These are phyloP conservation scores for Torulaspora delbrueckii DNA, from an alignment of 805 yeast genomes.

Conservation along the genomic window DNA sequence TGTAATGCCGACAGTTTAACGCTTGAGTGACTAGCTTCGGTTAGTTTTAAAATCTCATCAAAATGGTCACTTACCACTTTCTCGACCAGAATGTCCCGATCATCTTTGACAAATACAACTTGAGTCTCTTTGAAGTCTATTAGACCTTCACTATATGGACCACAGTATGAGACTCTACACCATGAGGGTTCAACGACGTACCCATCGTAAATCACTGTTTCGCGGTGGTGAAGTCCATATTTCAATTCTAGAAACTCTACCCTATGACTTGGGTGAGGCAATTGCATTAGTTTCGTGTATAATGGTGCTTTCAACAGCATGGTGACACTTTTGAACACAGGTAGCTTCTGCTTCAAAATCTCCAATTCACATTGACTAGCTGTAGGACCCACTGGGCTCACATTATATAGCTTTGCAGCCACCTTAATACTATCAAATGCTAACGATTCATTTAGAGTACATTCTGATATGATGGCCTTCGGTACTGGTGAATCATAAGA, in stretches of 20 bases:
- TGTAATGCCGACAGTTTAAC: conserved; percentile 14
- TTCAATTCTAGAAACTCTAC: conserved; percentile 23
- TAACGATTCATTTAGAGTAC: conserved; percentile 10
- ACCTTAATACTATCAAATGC: conserved; percentile 14
- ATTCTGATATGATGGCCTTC: conserved; percentile 3
- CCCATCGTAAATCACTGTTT: conserved; percentile 18
- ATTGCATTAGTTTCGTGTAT: conserved; percentile 20
- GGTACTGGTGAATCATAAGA: conserved; percentile 7
- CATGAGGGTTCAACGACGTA: conserved; percentile 15
- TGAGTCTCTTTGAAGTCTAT: conserved; percentile 21
- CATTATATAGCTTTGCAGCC: conserved; percentile 10
- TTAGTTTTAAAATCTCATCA: conserved; percentile 1
- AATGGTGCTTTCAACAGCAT: conserved; percentile 16
- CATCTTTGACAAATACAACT: conserved; percentile 20
- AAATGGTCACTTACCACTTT: not conserved
- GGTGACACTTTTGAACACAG: conserved; percentile 15
- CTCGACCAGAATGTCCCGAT: not conserved
- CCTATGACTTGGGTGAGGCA: conserved; percentile 15
- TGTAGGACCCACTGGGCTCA: conserved; percentile 11
- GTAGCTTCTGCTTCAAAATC: conserved; percentile 7
- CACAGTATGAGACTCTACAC: conserved; percentile 21
- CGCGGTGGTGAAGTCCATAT: conserved; percentile 13
- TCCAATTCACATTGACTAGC: conserved; percentile 18
- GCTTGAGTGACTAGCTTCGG: not conserved
- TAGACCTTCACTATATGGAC: conserved; percentile 20